Conservation (phyloP, 176 grass and related monocot species). For the Cenchrus americanus region DNA sequence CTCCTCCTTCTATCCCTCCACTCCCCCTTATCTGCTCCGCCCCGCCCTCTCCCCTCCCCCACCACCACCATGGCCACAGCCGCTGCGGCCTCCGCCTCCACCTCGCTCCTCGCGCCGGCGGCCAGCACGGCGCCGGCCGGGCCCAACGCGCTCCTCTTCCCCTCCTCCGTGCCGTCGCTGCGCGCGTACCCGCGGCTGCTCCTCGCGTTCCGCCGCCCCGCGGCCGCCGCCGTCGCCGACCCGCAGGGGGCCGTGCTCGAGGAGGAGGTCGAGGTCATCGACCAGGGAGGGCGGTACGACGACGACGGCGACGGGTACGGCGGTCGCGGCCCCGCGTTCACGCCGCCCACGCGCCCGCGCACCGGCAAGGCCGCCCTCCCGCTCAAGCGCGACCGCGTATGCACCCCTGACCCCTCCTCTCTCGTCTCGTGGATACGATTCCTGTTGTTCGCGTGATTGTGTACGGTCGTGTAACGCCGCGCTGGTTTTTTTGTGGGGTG, state of each 20-base stretch:
- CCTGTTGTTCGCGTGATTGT: background rate
- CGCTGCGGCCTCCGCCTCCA: slow-evolving; percentile 37
- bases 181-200: slow-evolving; percentile 51
- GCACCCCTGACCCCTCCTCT: background rate
- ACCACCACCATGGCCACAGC: slow-evolving; percentile 38
- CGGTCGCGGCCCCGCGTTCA: slow-evolving; percentile 47
- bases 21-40: slow-evolving; percentile 32
- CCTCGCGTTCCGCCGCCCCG: slow-evolving; percentile 51
- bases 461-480: background rate
- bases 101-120: slow-evolving; percentile 53
- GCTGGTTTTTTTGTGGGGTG: slow-evolving; percentile 14
- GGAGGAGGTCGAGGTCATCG: slow-evolving; percentile 22
- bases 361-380: slow-evolving; percentile 92
- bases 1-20: slow-evolving; percentile 43
- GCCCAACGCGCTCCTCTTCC: slow-evolving; percentile 46
- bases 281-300: slow-evolving; percentile 33
- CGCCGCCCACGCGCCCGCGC: slow-evolving; percentile 63
- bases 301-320: slow-evolving; percentile 47
- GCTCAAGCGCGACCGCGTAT: slow-evolving; percentile 93
- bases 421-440: background rate
- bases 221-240: slow-evolving; percentile 51
- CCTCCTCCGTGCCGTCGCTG: slow-evolving; percentile 46
- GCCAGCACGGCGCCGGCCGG: background rate
- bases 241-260: slow-evolving; percentile 52
- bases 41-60: slow-evolving; percentile 6